Percentiles rank a stretch among this genome's conserved stretches.
Evolutionary conservation across 164 flowering plant genomes (phyloP).

Genomic region (Liquidambar formosana): DNA sequence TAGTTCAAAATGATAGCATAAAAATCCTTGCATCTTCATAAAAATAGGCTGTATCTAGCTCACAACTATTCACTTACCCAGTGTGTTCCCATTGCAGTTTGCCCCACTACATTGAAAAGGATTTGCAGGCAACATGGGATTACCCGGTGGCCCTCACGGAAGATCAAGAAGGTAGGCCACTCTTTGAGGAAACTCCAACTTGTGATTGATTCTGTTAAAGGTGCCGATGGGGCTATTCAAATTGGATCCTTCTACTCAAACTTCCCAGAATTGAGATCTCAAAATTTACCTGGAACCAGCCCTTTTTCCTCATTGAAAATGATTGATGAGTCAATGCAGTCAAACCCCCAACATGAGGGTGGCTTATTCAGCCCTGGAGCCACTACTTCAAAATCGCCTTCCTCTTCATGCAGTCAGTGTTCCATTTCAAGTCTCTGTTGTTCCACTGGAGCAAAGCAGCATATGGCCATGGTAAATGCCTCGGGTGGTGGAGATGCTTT

Average conservation of each 20-base stretch:
- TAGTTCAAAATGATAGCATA: neutral
- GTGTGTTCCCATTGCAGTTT: constrained; percentile 47
- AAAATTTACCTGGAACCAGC: constrained; percentile 39
- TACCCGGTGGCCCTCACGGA: constrained; percentile 85
- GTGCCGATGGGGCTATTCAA: constrained; percentile 61
- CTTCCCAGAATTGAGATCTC: constrained; percentile 67
- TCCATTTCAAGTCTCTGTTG: constrained; percentile 59
- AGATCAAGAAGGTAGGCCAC: constrained; percentile 88
- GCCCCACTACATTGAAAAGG: constrained; percentile 89
- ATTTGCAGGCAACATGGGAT: constrained; percentile 92
- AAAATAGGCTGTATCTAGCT: neutral
- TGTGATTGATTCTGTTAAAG: constrained; percentile 82
- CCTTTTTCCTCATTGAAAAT: constrained; percentile 31
- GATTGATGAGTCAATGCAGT: constrained; percentile 20
- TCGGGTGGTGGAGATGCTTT: constrained; percentile 28
- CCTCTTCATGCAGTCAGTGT: constrained; percentile 67
- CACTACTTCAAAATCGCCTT: constrained; percentile 46
- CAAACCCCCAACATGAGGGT: constrained; percentile 31
- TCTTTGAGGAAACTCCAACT: constrained; percentile 73
- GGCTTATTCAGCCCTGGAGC: constrained; percentile 24
- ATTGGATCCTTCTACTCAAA: constrained; percentile 61
- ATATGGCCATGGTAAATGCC: constrained; percentile 14
- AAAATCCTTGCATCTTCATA: neutral
- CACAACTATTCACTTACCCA: neutral
- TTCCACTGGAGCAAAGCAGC: constrained; percentile 43